Base-by-base conservation (phyloP, 1,284 basidiomycete species). In the Fomes fomentarius region DNA sequence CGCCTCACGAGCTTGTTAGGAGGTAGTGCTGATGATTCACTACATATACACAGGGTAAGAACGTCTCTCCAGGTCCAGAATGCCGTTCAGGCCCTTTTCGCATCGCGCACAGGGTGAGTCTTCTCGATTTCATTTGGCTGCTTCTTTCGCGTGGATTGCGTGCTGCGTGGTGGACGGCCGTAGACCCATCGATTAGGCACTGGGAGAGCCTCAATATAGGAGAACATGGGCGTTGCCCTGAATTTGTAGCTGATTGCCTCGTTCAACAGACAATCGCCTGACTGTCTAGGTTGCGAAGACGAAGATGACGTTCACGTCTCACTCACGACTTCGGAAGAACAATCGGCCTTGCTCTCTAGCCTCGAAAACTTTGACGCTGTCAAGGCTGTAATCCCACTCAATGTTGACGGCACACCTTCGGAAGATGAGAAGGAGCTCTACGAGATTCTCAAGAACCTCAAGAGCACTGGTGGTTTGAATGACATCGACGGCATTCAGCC, bases 51-150 rank as follows among this genome's bases (percentile, higher is more conserved):
- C 38, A 66, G 64, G 42, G 61, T 61, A 26, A 53, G 55, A 22
- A 58, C 57, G 26, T 62, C 68, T 8, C 58, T 69, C 21, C 62
- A 69, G 28, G 54, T 74, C 34, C 74, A 71, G 60, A 64, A 70
- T 35, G 62, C 66, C 21, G 63, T 74, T 31, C 77, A 78, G 62
- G 67, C 74, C 37, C 61, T 72, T 39, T 73, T 79, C 52, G 63
- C 68, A 54, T 67, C 71, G 21, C 70, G 69, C 62, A 62, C 71
- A 54, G 71, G 74, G 78, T 79, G 56, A 47, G 76, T 73, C 26
- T 47, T 17, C 47, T 50, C 47, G 35, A 43, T 45, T 34, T 47
- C 52, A 46, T 47, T 44, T 39, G 21, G 8, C 24, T 9, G 17
- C 50, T 47, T 49, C 48, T 46, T 24, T 45, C 25, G 22, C 39